Evolutionary conservation across 495 filamentous ascomycete species (phyloP), one percentile per base, ranked within the genome.

Genomic region (Penicillium paradoxum): DNA sequence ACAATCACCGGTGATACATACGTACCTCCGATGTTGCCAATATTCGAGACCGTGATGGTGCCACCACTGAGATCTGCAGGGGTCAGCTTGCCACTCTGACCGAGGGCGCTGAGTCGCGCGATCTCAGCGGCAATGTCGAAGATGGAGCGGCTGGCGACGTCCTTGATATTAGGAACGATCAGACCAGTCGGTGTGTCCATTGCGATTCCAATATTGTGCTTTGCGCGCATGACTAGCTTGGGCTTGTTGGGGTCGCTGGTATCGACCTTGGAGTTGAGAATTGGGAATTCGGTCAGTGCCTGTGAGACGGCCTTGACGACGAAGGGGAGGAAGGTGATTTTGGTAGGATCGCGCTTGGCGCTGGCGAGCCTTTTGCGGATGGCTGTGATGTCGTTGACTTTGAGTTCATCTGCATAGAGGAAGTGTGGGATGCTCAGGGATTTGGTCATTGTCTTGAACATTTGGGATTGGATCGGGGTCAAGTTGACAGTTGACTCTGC

Each of bases 401-500:
- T 85, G 33, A 96, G 75, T 64, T 91, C 87, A 66, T 96, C 89
- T 11, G 89, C 83, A 69, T 90, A 99, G 42, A 96, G 80, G 67
- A 99, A 95, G 69, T 97, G 95, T 0, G 93, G 95, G 55, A 92
- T 97, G 41, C 60, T 80, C 55, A 99, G 76, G 15, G 91, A 95
- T 37, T 83, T 82, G 18, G 92, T 97, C 95, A 99, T 99, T n/a
- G 83, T 82, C 69, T 93, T 96, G 82, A 96, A 97, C 95, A 99
- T 99, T 63, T 89, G 85, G 17, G 79, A 74, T 73, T 97, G 93
- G 24, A 89, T 87, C 22, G 82, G 83, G 4, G 89, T 88, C 17
- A 99, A 73, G 48, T 80, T 72, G 22, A 83, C 70, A 1, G 71
- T 67, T 2, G 81, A 81, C 60, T 97, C 95, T 29, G 75, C 72